Percentiles rank a stretch among this genome's conserved stretches.
Evolutionary conservation across 2,329 filamentous ascomycete genomes (phyloP).

Genomic region (Aspergillus sp.): DNA sequence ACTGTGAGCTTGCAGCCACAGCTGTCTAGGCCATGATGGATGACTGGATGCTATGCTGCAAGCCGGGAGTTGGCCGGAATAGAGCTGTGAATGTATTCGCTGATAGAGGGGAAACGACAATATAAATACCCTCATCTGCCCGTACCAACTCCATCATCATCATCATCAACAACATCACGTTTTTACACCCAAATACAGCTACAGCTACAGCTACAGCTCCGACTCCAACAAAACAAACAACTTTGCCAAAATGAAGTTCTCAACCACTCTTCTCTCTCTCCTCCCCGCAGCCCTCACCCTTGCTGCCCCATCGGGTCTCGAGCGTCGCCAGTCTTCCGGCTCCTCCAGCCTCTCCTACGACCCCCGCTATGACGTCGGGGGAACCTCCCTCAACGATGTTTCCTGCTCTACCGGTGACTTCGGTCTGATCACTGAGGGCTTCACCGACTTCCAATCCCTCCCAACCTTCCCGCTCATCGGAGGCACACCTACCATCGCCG

Average conservation of each 20-base stretch:
- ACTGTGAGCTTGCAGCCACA: too few relatives aligned
- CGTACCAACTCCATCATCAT: neutral
- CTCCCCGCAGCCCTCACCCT: slow-evolving; percentile 20
- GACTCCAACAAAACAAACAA: neutral
- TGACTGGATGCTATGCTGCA: too few relatives aligned
- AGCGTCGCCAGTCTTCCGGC: slow-evolving; percentile 11
- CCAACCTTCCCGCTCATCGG: slow-evolving; percentile 52
- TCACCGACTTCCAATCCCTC: slow-evolving; percentile 44
- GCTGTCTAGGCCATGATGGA: too few relatives aligned
- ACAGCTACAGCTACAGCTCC: neutral
- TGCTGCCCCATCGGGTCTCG: slow-evolving; percentile 22
- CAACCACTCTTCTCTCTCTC: slow-evolving; percentile 21
- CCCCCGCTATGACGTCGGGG: slow-evolving; percentile 64
- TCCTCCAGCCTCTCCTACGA: slow-evolving; percentile 66
- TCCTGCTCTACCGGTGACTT: slow-evolving; percentile 39
- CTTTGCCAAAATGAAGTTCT: slow-evolving; percentile 27
- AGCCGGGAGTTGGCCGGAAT: too few relatives aligned
- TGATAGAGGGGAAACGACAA: neutral
- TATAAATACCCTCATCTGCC: neutral
- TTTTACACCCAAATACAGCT: neutral
- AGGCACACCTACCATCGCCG: slow-evolving; percentile 47
- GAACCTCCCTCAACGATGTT: slow-evolving; percentile 56
- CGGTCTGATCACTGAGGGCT: slow-evolving; percentile 34
- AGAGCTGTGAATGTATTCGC: too few relatives aligned
- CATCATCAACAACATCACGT: neutral